Percentiles rank a stretch among this genome's conserved stretches.
phyloP scores from a whole-genome alignment of 2,329 filamentous ascomycete genomes.

The Fusarium sp. region DNA sequence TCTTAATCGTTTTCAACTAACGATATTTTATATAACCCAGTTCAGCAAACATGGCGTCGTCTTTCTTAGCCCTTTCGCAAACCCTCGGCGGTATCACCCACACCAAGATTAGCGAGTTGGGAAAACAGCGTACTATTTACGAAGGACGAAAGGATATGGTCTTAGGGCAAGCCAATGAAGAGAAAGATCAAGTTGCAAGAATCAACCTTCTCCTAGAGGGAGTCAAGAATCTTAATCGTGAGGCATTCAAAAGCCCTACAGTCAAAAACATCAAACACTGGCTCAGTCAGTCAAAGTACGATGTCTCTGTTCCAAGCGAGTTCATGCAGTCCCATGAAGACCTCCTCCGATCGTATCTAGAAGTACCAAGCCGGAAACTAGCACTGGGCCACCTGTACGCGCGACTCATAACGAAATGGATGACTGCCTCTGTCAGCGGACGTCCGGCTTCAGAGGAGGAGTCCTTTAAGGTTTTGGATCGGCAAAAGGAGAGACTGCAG shows the following conservation, averaged over 20 bases:
- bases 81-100: background rate
- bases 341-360: background rate
- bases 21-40: too few species aligned
- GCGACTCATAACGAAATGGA: constrained; percentile 7
- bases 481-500: background rate
- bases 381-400: constrained; percentile 1
- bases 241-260: background rate
- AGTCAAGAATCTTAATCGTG: background rate
- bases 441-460: background rate
- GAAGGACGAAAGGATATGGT: background rate
- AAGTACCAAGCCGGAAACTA: constrained; percentile 6
- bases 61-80: background rate
- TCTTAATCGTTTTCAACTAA: too few species aligned
- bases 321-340: constrained; percentile 1
- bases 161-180: rapidly evolving
- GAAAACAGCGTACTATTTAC: background rate
- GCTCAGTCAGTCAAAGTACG: constrained; percentile 4
- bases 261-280: constrained; percentile 13
- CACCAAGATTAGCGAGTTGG: background rate
- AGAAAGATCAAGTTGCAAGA: background rate
- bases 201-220: background rate
- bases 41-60: background rate
- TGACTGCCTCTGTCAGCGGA: background rate
- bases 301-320: background rate
- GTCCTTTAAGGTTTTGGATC: background rate